phyloP scores from a whole-genome alignment of 208 protist species.

The Crithidia mellificae region DNA sequence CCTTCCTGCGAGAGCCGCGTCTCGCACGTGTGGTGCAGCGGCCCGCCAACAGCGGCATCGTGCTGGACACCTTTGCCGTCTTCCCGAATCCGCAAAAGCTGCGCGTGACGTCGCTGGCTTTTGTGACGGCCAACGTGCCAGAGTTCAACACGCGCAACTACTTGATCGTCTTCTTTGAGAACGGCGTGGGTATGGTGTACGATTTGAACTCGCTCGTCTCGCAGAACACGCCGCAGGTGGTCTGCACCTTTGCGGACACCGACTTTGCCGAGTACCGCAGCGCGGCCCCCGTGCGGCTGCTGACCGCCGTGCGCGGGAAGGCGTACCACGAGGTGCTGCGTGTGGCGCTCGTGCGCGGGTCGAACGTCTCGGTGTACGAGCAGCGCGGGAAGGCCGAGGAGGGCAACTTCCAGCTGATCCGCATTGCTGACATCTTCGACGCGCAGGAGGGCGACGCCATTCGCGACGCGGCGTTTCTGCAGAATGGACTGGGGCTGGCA shows the following conservation, averaged over 20 bases:
- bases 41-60: slow-evolving; percentile 12
- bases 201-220: slow-evolving; percentile 35
- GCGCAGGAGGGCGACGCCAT: slow-evolving; percentile 58
- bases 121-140: slow-evolving; percentile 48
- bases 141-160: slow-evolving; percentile 70
- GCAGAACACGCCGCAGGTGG: slow-evolving; percentile 38
- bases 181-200: slow-evolving; percentile 57
- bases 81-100: slow-evolving; percentile 49
- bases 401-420: slow-evolving; percentile 44
- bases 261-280: slow-evolving; percentile 52
- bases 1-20: slow-evolving; percentile 71
- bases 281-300: slow-evolving; percentile 41
- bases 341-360: slow-evolving; percentile 48
- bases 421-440: slow-evolving; percentile 43
- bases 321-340: slow-evolving; percentile 66
- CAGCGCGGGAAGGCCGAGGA: slow-evolving; percentile 37
- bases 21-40: slow-evolving; percentile 47
- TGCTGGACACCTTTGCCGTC: slow-evolving; percentile 26
- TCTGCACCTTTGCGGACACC: slow-evolving; percentile 56
- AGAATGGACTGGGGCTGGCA: slow-evolving; percentile 57
- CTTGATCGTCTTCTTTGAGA: slow-evolving; percentile 64
- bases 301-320: slow-evolving; percentile 55
- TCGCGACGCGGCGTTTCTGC: slow-evolving; percentile 50
- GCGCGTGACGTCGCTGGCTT: slow-evolving; percentile 47
- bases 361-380: slow-evolving; percentile 52